Evolutionary conservation across 169 alveolate species (phyloP).

Genomic region (Eimeria sp.): DNA sequence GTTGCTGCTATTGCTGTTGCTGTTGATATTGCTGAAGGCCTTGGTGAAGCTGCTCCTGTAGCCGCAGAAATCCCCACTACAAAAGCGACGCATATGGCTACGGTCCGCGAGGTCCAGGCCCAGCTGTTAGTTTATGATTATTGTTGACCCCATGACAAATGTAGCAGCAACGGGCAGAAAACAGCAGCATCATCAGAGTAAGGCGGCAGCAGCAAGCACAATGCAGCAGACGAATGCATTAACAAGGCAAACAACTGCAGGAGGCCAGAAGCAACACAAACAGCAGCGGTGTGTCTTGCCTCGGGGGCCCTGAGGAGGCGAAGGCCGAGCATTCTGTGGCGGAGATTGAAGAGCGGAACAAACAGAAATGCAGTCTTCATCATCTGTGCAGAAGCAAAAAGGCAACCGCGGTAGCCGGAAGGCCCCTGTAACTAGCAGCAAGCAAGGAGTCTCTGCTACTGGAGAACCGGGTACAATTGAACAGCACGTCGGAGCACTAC

Average conservation of each 20-base stretch:
- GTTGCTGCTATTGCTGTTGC: not conserved
- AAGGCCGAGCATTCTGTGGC: slow-evolving; percentile 6
- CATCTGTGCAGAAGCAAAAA: slow-evolving; percentile 25
- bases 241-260: not conserved
- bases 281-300: slow-evolving; percentile 24
- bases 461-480: not conserved
- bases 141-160: not conserved
- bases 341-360: slow-evolving; percentile 56
- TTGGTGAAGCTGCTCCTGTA: slow-evolving; percentile 24
- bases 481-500: not conserved
- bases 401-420: not conserved
- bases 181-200: not conserved
- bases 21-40: not conserved
- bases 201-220: not conserved
- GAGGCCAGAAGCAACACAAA: not conserved
- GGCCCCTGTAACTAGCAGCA: not conserved
- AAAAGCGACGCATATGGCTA: not conserved
- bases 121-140: not conserved
- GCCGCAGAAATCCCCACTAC: not conserved
- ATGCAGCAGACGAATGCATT: not conserved
- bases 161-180: not conserved
- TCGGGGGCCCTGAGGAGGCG: not conserved
- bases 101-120: not conserved
- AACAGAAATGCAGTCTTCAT: slow-evolving; percentile 51
- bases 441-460: not conserved